A percentile compares a stretch with the other conserved stretches of the same genome.
Evolutionary conservation across 176 grass and related monocot genomes (phyloP).

Genomic region (Coix lacrymajobi): DNA sequence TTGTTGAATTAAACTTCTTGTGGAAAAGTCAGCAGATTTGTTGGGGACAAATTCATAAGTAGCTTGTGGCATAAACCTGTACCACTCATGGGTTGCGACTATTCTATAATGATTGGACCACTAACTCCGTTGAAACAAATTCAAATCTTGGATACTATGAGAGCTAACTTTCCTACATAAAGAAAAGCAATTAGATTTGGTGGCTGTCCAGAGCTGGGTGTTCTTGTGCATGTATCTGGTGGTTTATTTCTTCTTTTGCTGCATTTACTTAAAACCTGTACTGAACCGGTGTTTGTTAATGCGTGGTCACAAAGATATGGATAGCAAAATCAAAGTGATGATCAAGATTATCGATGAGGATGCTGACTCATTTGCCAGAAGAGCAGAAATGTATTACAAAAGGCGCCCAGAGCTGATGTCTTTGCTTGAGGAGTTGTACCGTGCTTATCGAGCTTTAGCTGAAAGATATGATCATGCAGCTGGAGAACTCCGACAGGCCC

Average conservation of each 20-base stretch:
- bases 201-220: not conserved
- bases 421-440: slow-evolving; percentile 92
- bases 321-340: slow-evolving; percentile 87
- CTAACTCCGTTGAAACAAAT: not conserved
- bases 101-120: not conserved
- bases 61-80: not conserved
- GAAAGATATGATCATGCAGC: slow-evolving; percentile 91
- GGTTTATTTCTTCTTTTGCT: slow-evolving; percentile 7
- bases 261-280: not conserved
- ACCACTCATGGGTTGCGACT: not conserved
- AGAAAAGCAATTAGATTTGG: not conserved
- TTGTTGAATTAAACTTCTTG: not conserved
- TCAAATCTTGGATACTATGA: not conserved
- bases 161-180: not conserved
- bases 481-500: slow-evolving; percentile 78
- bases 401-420: slow-evolving; percentile 87
- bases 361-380: slow-evolving; percentile 92
- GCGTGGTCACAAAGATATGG: slow-evolving; percentile 52
- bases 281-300: slow-evolving; percentile 28
- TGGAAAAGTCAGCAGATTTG: slow-evolving; percentile 17
- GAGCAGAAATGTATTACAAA: slow-evolving; percentile 98
- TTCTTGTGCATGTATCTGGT: not conserved
- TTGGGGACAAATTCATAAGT: slow-evolving; percentile 3
- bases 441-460: slow-evolving; percentile 88
- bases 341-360: slow-evolving; percentile 98